phyloP scores from a whole-genome alignment of 2,329 filamentous ascomycete genomes.

The Aureobasidium mangrovei region DNA sequence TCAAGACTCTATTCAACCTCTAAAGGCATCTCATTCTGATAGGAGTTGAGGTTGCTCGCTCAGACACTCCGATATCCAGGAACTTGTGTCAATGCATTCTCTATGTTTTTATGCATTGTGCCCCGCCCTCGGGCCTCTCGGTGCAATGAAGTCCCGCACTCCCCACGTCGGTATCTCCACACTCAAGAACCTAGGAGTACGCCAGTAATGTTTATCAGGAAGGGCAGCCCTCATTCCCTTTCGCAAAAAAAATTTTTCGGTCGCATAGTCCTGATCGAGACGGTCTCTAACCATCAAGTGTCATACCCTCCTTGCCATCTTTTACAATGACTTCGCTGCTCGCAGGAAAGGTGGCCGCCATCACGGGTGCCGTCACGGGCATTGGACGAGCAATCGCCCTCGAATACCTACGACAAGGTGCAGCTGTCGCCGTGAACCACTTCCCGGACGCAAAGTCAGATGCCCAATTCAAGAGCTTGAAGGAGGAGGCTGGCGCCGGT shows the following conservation, averaged over 20 bases:
- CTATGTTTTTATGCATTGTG: no score
- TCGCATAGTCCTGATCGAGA: background rate
- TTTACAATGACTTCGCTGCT: conserved; percentile 15
- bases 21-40: no score
- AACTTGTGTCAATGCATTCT: no score
- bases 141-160: background rate
- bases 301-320: background rate
- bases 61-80: no score
- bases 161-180: conserved; percentile 2
- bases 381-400: conserved; percentile 81
- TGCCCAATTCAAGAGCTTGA: conserved; percentile 41
- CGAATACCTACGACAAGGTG: conserved; percentile 68
- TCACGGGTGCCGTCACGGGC: conserved; percentile 25
- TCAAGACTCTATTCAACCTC: no score
- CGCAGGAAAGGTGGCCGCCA: conserved; percentile 23
- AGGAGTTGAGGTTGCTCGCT: no score
- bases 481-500: conserved; percentile 29
- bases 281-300: background rate
- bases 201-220: conserved; percentile 1
- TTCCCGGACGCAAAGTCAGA: conserved; percentile 48
- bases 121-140: background rate
- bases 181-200: background rate
- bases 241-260: background rate
- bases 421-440: conserved; percentile 72
- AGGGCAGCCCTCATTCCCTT: background rate